Evolutionary conservation across 129 eudicot species (phyloP), one percentile per base, ranked within the genome.

Genomic region (Dittrichia graveolens): DNA sequence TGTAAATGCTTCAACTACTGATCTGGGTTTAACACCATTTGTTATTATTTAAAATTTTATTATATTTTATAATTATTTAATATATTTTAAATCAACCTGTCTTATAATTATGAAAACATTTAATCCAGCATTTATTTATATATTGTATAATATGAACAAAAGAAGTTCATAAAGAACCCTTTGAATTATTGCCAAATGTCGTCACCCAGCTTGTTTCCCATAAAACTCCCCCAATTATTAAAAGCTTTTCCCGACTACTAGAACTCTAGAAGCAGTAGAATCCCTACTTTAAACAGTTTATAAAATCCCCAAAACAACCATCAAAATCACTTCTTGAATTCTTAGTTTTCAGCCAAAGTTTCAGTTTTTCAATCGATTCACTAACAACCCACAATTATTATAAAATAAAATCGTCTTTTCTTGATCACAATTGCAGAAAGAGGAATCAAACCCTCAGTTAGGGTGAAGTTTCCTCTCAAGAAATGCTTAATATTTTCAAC

Each of bases 401-500:
- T 3, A 53, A 12, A 38, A 43, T 35, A 61, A 19, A 3, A 15
- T 31, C 18, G 53, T 7, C 49, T 35, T 35, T 8, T 37, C 65
- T 54, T 41, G 41, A 55, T 41, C 44, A 55, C 8, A 42, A 55
- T 11, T 55, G 18, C 65, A 42, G 41, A 74, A 63, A 4, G n/a
- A 50, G 55, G 53, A 53, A 40, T 6, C 61, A 65, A 75, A 31
- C 64, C 65, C 65, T 65, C 43, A 63, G 61, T 4, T 12, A 57
- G 52, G 61, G 49, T 45, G 49, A 69, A 57, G 57, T 10, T 71
- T 71, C 67, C 60, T 38, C 24, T 35, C 13, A 15, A 44, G 71
- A 52, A 49, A 91, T 91, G 97, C 84, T 93, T 1, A 76, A 66
- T 47, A 43, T 87, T 2, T 71, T 89, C 80, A 87, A 83, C 83